phyloP scores from a whole-genome alignment of 164 flowering plant species.

The Liquidambar formosana region DNA sequence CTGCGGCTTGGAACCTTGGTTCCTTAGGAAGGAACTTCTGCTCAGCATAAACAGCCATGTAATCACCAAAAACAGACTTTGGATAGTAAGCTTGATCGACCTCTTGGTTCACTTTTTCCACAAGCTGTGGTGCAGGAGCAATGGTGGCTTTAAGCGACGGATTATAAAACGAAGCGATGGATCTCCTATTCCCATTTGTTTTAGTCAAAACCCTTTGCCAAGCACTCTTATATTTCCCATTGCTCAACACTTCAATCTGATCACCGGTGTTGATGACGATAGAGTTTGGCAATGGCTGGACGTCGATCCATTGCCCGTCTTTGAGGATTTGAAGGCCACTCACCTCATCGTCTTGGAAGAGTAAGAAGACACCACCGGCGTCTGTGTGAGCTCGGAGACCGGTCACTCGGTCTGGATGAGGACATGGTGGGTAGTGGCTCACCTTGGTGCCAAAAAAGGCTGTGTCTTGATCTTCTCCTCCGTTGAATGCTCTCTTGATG shows the following conservation, averaged over 20 bases:
- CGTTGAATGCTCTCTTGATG: slow-evolving; percentile 69
- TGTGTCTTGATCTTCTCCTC: slow-evolving; percentile 30
- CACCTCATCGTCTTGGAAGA: slow-evolving; percentile 83
- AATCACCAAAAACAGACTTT: slow-evolving; percentile 81
- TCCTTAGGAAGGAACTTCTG: slow-evolving; percentile 90
- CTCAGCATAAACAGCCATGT: slow-evolving; percentile 70
- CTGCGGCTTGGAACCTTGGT: slow-evolving; percentile 87
- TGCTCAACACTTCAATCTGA: slow-evolving; percentile 88
- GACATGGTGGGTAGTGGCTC: slow-evolving; percentile 92
- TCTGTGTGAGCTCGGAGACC: slow-evolving; percentile 94
- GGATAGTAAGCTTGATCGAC: slow-evolving; percentile 49
- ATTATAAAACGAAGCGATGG: slow-evolving; percentile 89
- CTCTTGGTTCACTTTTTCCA: slow-evolving; percentile 24
- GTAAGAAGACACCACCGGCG: slow-evolving; percentile 87
- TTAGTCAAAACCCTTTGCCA: slow-evolving; percentile 75
- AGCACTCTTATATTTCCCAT: slow-evolving; percentile 83
- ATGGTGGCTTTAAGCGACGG: slow-evolving; percentile 75
- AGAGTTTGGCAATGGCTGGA: slow-evolving; percentile 71
- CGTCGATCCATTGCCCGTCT: slow-evolving; percentile 84
- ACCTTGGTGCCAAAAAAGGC: slow-evolving; percentile 91
- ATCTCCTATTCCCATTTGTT: slow-evolving; percentile 62
- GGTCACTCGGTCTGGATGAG: slow-evolving; percentile 59
- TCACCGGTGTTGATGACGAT: slow-evolving; percentile 93
- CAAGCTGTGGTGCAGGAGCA: slow-evolving; percentile 65
- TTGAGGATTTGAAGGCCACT: slow-evolving; percentile 80